phyloP scores from a whole-genome alignment of 208 protist genomes.

The Endotrypanum monterogeii region DNA sequence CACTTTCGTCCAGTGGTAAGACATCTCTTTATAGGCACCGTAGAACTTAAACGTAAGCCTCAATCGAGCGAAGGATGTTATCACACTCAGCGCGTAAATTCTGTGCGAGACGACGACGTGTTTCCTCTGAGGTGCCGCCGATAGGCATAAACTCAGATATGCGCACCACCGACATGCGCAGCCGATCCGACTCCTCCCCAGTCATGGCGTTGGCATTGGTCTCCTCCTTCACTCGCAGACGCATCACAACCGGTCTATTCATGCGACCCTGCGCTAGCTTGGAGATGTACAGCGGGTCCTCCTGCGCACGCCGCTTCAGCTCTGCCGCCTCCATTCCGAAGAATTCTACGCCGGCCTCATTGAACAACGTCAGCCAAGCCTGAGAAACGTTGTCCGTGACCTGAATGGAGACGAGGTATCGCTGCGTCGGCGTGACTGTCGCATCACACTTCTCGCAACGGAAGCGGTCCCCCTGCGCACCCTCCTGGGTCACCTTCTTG shows the following conservation, averaged over 20 bases:
- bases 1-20: too few relatives aligned
- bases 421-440: conserved; percentile 69
- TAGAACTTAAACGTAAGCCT: conserved; percentile 59
- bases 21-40: not conserved
- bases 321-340: conserved; percentile 86
- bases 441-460: conserved; percentile 92
- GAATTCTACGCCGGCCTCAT: conserved; percentile 87
- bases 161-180: conserved; percentile 81
- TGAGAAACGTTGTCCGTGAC: conserved; percentile 88
- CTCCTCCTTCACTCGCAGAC: conserved; percentile 90
- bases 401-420: conserved; percentile 89
- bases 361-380: conserved; percentile 92
- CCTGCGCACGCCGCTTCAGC: conserved; percentile 77
- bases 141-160: conserved; percentile 89
- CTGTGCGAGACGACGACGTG: conserved; percentile 60
- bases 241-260: conserved; percentile 88
- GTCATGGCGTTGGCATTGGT: conserved; percentile 36
- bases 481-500: conserved; percentile 89
- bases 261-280: conserved; percentile 79
- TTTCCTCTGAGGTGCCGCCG: conserved; percentile 64
- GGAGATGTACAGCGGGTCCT: conserved; percentile 80
- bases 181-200: conserved; percentile 70
- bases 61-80: conserved; percentile 76
- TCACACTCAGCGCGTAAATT: conserved; percentile 81
- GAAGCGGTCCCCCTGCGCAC: conserved; percentile 74